These are phyloP conservation scores for Phaffomyces antillensis DNA, from an alignment of 805 yeast genomes.

Conservation along the genomic window DNA sequence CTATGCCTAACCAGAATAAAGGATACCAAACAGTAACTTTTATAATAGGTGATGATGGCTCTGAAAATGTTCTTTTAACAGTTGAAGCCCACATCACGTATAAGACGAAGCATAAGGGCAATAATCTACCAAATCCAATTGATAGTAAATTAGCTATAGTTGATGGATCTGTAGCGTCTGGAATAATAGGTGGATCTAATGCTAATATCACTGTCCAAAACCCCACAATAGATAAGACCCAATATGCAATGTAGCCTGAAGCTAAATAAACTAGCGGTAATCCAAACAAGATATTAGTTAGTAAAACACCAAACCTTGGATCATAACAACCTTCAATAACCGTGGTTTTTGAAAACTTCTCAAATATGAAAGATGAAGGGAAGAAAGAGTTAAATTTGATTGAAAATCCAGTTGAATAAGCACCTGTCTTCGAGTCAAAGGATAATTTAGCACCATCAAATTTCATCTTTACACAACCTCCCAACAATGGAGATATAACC, in stretches of 20 bases:
- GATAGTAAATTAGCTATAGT: slow-evolving; percentile 58
- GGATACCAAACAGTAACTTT: slow-evolving; percentile 58
- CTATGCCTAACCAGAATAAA: slow-evolving; percentile 73
- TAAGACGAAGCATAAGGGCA: slow-evolving; percentile 68
- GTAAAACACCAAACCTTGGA: slow-evolving; percentile 51
- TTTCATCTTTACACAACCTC: slow-evolving; percentile 69
- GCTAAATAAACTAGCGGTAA: slow-evolving; percentile 49
- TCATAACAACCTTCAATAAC: slow-evolving; percentile 54
- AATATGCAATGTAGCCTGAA: slow-evolving; percentile 43
- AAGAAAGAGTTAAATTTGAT: slow-evolving; percentile 63
- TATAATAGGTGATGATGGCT: slow-evolving; percentile 32
- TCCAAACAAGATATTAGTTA: slow-evolving; percentile 56
- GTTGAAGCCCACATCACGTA: slow-evolving; percentile 63
- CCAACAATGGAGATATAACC: slow-evolving; percentile 57
- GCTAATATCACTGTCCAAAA: slow-evolving; percentile 77
- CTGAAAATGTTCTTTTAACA: slow-evolving; percentile 40
- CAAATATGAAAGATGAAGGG: slow-evolving; percentile 66
- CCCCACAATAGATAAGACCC: slow-evolving; percentile 57
- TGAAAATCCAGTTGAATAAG: slow-evolving; percentile 41
- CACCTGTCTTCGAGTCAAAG: slow-evolving; percentile 45
- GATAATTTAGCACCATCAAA: slow-evolving; percentile 44
- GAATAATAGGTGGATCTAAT: slow-evolving; percentile 70
- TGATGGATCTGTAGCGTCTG: slow-evolving; percentile 46
- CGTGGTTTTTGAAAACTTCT: slow-evolving; percentile 26
- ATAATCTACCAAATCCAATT: slow-evolving; percentile 60